Percentiles rank a stretch among this genome's conserved stretches.
phyloP scores from a whole-genome alignment of 2,329 filamentous ascomycete species.

The Myriosclerotinia curreyana region DNA sequence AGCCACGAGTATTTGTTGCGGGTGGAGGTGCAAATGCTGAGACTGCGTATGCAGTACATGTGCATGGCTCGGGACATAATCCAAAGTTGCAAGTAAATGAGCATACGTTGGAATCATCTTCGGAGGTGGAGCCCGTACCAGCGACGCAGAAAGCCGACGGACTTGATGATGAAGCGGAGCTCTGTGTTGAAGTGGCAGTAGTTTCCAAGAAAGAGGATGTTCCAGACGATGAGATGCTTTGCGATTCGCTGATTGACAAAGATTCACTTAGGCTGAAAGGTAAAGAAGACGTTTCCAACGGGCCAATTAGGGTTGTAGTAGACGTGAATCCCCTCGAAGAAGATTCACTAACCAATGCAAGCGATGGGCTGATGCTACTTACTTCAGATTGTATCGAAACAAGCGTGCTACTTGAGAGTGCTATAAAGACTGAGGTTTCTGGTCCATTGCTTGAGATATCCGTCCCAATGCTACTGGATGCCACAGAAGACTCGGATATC shows the following conservation, averaged over 20 bases:
- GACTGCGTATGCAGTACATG: slow-evolving; percentile 11
- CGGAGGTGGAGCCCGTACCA: neutral
- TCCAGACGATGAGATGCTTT: neutral
- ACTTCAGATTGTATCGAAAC: neutral
- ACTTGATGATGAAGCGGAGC: neutral
- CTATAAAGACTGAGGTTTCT: neutral
- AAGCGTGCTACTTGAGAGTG: neutral
- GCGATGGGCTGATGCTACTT: neutral
- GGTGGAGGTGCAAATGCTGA: slow-evolving; percentile 10
- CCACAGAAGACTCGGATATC: neutral
- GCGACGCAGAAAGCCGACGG: slow-evolving; percentile 1
- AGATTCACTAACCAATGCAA: neutral
- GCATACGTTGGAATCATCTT: slow-evolving; percentile 2
- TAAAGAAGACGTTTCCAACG: neutral
- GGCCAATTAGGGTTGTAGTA: neutral
- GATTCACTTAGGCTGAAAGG: neutral
- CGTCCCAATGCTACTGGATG: neutral
- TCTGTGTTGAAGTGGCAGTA: neutral
- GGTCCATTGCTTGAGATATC: neutral
- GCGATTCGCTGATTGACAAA: neutral
- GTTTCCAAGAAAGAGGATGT: neutral
- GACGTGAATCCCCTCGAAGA: neutral
- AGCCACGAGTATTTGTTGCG: neutral
- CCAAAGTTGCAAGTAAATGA: slow-evolving; percentile 14
- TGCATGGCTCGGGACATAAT: slow-evolving; percentile 7